phyloP scores from a whole-genome alignment of 2,329 filamentous ascomycete species.

The Coleophoma eucalyptorum region DNA sequence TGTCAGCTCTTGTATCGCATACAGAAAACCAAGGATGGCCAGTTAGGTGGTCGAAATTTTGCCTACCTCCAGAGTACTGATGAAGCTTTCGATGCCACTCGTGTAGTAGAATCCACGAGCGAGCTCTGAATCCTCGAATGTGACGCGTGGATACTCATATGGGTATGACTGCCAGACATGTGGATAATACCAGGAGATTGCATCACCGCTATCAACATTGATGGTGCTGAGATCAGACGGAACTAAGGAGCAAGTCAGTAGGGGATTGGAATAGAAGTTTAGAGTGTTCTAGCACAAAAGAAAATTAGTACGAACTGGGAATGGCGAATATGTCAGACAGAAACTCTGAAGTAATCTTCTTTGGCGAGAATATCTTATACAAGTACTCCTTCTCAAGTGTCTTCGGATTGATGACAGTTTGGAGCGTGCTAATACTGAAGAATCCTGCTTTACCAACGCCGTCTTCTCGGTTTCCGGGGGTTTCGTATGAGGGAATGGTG shows the following conservation, averaged over 20 bases:
- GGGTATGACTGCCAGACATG: constrained; percentile 85
- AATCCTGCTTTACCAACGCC: constrained; percentile 74
- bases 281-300: constrained; percentile 15
- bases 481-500: constrained; percentile 63
- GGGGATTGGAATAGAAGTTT: constrained; percentile 21
- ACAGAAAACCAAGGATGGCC: no score
- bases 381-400: constrained; percentile 50
- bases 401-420: constrained; percentile 56
- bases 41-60: neutral
- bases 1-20: no score
- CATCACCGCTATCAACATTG: constrained; percentile 38
- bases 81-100: constrained; percentile 83
- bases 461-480: constrained; percentile 36
- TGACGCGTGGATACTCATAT: constrained; percentile 75
- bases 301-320: constrained; percentile 8
- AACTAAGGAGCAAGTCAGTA: constrained; percentile 7
- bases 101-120: constrained; percentile 67
- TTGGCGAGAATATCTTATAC: constrained; percentile 64
- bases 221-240: constrained; percentile 18
- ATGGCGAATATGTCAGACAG: constrained; percentile 47
- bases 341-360: constrained; percentile 47
- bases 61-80: constrained; percentile 81
- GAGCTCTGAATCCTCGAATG: constrained; percentile 78
- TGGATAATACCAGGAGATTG: constrained; percentile 73
- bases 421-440: constrained; percentile 79